Evolutionary conservation across 169 alveolate species (phyloP).

Genomic region (Cryptosporidium baileyi): DNA sequence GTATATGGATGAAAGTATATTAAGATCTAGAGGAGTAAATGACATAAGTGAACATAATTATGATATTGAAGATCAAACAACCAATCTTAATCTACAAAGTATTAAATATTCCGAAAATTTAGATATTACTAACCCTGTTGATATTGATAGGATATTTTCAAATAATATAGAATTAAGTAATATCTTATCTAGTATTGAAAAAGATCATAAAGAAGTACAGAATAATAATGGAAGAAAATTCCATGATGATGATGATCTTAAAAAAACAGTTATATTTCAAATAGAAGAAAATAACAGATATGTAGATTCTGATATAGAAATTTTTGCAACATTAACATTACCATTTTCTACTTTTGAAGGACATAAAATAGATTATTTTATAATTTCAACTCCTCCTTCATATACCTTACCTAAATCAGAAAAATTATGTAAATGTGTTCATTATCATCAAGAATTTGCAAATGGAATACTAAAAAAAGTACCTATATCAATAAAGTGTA

Average conservation of each 20-base stretch:
- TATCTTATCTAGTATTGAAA: background rate
- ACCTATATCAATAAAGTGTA: slow-evolving; percentile 10
- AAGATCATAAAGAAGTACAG: background rate
- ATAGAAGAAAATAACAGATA: slow-evolving; percentile 40
- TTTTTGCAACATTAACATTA: slow-evolving; percentile 5
- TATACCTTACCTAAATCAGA: slow-evolving; percentile 33
- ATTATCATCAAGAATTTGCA: background rate
- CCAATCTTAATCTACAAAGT: too few relatives aligned
- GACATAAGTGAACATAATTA: background rate
- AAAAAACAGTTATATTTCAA: slow-evolving; percentile 8
- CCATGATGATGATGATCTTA: slow-evolving; percentile 6
- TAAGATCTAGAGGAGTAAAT: slow-evolving; percentile 22
- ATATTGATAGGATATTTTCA: background rate
- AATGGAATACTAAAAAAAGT: background rate
- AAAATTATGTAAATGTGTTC: slow-evolving; percentile 33
- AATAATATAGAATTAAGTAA: background rate
- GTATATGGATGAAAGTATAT: background rate
- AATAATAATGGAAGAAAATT: slow-evolving; percentile 2
- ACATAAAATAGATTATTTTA: slow-evolving; percentile 47
- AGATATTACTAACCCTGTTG: background rate
- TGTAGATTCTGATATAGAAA: slow-evolving; percentile 59
- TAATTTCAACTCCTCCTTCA: slow-evolving; percentile 57
- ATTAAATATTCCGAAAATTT: too few relatives aligned
- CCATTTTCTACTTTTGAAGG: slow-evolving; percentile 67
- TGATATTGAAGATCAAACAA: too few relatives aligned